Base-by-base conservation (phyloP, 257 asterid species). In the Solanum habrochaites region DNA sequence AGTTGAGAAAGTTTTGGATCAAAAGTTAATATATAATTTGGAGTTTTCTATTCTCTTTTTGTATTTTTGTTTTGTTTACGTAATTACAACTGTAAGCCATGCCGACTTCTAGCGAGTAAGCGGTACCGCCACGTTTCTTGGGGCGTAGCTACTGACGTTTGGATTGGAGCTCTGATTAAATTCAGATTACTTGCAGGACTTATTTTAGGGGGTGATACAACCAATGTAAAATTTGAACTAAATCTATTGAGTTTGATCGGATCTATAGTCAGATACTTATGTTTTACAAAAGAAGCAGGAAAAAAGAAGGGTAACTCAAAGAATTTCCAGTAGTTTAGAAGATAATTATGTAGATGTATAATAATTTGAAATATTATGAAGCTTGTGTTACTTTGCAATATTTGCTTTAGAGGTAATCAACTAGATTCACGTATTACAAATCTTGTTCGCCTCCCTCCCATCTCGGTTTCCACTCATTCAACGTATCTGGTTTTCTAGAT, bases 1-100 rank as follows among this genome's bases (percentile, higher is more conserved):
- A 77, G 83, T 75, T 42, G 60, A 77, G n/a, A 77, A 77, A 47
- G 7, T 14, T 77, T 77, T 77, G 62, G 83, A n/a, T 42, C 60
- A 75, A 40, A 58, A 69, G 70, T n/a, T 62, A 25, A 62, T 62
- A n/a, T 62, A 62, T n/a, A n/a, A 62, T 62, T 62, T 62, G 32
- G 32, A 62, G 70, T 62, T 62, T 62, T 62, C 70, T 62, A n/a
- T 62, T 62, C 70, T 62, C 0, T 62, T n/a, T 62, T 62, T 62
- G 31, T n/a, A n/a, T 10, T 62, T 23, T 62, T 23, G 29, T 62
- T 62, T 62, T 62, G 31, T 23, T 62, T 52, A 11, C 29, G 31
- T 62, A 62, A 4, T n/a, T 11, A n/a, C 70, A 62, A n/a, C 2
- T n/a, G 70, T 62, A 62, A 62, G 70, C 70, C 70, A 62, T 62